Percentiles rank a stretch among this genome's conserved stretches.
These are phyloP conservation scores for Aspergillus glaucus DNA, from an alignment of 2,329 filamentous ascomycete genomes.

Conservation along the genomic window DNA sequence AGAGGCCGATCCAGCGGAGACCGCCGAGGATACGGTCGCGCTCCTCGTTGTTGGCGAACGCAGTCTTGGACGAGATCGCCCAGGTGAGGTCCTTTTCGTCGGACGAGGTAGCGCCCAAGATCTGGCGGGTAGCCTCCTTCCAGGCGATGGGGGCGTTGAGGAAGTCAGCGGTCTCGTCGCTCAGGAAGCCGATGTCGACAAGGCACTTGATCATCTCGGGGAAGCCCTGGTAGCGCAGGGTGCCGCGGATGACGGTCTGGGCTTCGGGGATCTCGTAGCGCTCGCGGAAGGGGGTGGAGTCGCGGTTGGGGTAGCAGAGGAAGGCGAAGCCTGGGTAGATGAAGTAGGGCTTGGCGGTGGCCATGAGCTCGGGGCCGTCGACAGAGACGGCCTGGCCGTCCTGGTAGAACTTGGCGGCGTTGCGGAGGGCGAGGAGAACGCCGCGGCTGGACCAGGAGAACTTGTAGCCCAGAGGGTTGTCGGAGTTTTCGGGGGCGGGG, in stretches of 20 bases:
- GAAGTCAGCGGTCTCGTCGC: slow-evolving; percentile 59
- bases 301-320: slow-evolving; percentile 88
- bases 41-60: slow-evolving; percentile 62
- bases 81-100: slow-evolving; percentile 63
- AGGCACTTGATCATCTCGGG: slow-evolving; percentile 82
- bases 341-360: slow-evolving; percentile 76
- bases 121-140: slow-evolving; percentile 76
- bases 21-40: slow-evolving; percentile 64
- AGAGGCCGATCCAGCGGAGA: slow-evolving; percentile 63
- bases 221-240: slow-evolving; percentile 82
- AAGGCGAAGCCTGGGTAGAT: slow-evolving; percentile 86
- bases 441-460: slow-evolving; percentile 77
- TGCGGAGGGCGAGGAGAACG: slow-evolving; percentile 78
- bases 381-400: slow-evolving; percentile 69
- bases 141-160: slow-evolving; percentile 65
- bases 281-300: slow-evolving; percentile 80
- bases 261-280: slow-evolving; percentile 89
- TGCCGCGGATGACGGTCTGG: slow-evolving; percentile 76
- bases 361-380: slow-evolving; percentile 68
- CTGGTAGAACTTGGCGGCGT: slow-evolving; percentile 76
- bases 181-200: slow-evolving; percentile 84
- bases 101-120: slow-evolving; percentile 63
- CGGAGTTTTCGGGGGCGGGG: slow-evolving; percentile 65
- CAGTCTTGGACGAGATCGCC: slow-evolving; percentile 69
- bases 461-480: slow-evolving; percentile 91